Conservation (phyloP, 345 rosid genomes). For the Eucalyptus curtisii region DNA sequence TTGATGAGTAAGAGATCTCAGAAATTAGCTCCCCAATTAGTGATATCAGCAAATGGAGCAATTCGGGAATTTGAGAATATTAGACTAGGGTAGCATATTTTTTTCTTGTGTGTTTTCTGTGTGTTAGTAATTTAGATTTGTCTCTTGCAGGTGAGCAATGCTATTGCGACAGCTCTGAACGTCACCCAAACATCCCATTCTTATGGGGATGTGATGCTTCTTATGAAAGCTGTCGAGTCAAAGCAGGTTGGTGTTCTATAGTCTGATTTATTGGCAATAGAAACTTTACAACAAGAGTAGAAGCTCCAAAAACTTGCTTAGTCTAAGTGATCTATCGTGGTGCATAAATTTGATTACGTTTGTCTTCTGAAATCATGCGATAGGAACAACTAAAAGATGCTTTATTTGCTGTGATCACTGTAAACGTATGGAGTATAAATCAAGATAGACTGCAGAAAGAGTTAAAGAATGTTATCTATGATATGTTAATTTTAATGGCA, state of each 20-base stretch:
- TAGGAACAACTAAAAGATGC: neutral
- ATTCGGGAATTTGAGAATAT: neutral
- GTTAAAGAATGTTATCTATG: neutral
- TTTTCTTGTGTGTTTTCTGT: neutral
- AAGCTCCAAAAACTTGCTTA: neutral
- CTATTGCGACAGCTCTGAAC: slow-evolving; percentile 68
- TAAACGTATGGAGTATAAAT: neutral
- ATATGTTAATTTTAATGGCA: neutral
- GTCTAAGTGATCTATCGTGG: neutral
- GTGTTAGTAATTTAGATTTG: neutral
- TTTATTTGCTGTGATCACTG: neutral
- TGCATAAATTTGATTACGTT: neutral
- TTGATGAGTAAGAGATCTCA: neutral
- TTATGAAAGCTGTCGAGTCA: slow-evolving; percentile 46
- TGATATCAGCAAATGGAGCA: neutral
- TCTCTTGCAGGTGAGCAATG: slow-evolving; percentile 55
- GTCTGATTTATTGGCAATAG: neutral
- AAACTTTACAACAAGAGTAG: neutral
- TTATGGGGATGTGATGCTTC: slow-evolving; percentile 80
- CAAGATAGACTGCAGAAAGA: neutral
- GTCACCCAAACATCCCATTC: slow-evolving; percentile 85
- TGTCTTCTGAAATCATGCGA: neutral
- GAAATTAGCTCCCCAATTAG: neutral
- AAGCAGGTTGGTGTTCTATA: slow-evolving; percentile 33
- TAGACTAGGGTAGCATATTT: neutral